Evolutionary conservation across 2,329 filamentous ascomycete genomes (phyloP).

Genomic region (Pseudogymnoascus sp.): DNA sequence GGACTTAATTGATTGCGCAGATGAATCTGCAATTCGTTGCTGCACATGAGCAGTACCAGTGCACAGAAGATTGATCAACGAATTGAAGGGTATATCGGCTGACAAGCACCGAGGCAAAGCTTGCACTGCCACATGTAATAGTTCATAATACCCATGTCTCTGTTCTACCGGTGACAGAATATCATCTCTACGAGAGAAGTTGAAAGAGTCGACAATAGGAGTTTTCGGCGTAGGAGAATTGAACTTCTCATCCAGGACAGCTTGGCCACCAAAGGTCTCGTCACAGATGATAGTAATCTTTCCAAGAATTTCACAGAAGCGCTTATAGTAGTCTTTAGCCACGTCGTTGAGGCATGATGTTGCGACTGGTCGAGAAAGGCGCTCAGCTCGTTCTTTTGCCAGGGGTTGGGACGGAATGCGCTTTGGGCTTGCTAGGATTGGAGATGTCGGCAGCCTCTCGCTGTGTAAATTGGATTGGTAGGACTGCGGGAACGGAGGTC

Average conservation of each 20-base stretch:
- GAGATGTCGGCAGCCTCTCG: slow-evolving; percentile 45
- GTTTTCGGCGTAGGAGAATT: slow-evolving; percentile 83
- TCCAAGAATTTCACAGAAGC: slow-evolving; percentile 90
- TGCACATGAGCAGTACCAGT: slow-evolving; percentile 96
- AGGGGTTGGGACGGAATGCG: slow-evolving; percentile 19
- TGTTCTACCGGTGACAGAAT: slow-evolving; percentile 66
- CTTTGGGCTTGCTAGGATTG: slow-evolving; percentile 37
- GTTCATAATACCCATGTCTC: slow-evolving; percentile 90
- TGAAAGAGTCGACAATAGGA: slow-evolving; percentile 89
- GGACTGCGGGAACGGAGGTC: slow-evolving; percentile 78
- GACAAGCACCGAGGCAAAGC: slow-evolving; percentile 91
- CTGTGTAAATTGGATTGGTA: slow-evolving; percentile 37
- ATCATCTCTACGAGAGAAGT: slow-evolving; percentile 78
- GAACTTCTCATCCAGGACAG: slow-evolving; percentile 92
- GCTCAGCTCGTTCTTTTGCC: slow-evolving; percentile 47
- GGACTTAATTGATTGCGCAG: slow-evolving; percentile 85
- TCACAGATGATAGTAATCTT: slow-evolving; percentile 96
- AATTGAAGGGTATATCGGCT: slow-evolving; percentile 84
- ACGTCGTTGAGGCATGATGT: slow-evolving; percentile 62
- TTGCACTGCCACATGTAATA: slow-evolving; percentile 91
- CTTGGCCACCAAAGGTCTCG: slow-evolving; percentile 93
- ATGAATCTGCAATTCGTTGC: slow-evolving; percentile 83
- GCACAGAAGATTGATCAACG: slow-evolving; percentile 87
- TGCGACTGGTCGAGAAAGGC: slow-evolving; percentile 59
- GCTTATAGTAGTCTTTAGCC: slow-evolving; percentile 76